Evolutionary conservation across 208 protist species (phyloP), one percentile per base, ranked within the genome.

Genomic region (Herpetomonas tarakana): DNA sequence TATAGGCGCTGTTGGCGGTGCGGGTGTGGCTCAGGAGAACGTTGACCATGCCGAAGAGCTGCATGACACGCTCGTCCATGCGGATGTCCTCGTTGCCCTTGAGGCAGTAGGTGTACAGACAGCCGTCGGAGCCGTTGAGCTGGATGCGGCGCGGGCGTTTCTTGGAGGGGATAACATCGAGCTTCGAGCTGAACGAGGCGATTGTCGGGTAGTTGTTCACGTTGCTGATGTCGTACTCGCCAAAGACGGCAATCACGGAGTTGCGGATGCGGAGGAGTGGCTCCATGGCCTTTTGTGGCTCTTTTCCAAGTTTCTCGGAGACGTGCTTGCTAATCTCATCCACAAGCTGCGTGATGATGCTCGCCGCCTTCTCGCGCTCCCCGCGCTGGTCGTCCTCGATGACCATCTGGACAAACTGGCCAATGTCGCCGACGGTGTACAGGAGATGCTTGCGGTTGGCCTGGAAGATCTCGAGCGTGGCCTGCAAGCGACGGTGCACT

Each of bases 1-100:
- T 99, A 61, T 85, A 78, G 3, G 77, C 78, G 52, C 82, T 71
- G 68, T 74, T 83, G 12, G 89, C 76, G 24, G 87, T 89, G n/a
- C 87, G 81, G 38, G 96, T 89, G 63, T 88, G 78, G n/a, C 68
- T 83, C 6, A 99, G 85, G 4, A 99, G 88, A n/a, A 97, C 98
- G 86, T 99, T 99, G 16, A 99, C 98, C 55, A 99, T 94, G 14
- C 97, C 97, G 71, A 99, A 99, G 28, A 99, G 86, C 88, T 99
- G 98, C 99, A 99, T 99, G 25, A 99, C 98, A 22, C 99, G 91
- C 86, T 99, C 99, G 76, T 99, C 99, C 96, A 99, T 98, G 27
- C 98, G 87, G 47, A 98, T 92, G 73, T 98, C 97, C 77, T 99
- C 98, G 70, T 98, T 97, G 22, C 98, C 98, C 73, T 99, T 99